Conservation (phyloP, 768 basidiomycete species). For the Symmetrospora coprosmae region DNA sequence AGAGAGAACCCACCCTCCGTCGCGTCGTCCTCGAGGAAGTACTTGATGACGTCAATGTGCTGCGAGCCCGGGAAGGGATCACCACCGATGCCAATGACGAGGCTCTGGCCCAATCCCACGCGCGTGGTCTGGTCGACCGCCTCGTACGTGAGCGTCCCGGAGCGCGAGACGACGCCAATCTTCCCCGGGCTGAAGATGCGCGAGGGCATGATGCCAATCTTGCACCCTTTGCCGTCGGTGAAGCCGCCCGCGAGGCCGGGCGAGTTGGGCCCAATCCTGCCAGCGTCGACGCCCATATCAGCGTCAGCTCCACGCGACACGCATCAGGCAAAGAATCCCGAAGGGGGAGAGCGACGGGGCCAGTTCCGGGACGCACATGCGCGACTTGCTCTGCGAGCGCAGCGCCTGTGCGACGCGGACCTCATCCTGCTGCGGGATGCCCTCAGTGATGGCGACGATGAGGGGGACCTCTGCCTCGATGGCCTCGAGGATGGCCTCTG, state of each 20-base stretch:
- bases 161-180: slow-evolving; percentile 89
- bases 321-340: no score
- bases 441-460: slow-evolving; percentile 97
- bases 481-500: slow-evolving; percentile 94
- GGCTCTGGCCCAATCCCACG: slow-evolving; percentile 87
- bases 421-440: slow-evolving; percentile 94
- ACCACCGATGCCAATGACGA: slow-evolving; percentile 94
- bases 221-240: slow-evolving; percentile 53
- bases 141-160: slow-evolving; percentile 93
- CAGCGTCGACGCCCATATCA: no score
- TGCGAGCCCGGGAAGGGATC: slow-evolving; percentile 94
- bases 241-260: slow-evolving; percentile 95
- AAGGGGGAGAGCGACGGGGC: no score
- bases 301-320: no score
- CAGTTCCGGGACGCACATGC: no score
- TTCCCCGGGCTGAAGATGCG: slow-evolving; percentile 94
- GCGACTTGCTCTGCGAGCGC: slow-evolving; percentile 80
- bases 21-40: slow-evolving; percentile 84
- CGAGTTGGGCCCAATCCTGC: slow-evolving; percentile 98
- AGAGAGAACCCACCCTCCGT: slow-evolving; percentile 56
- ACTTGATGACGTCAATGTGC: slow-evolving; percentile 86
- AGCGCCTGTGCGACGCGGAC: slow-evolving; percentile 87
- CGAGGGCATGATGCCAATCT: slow-evolving; percentile 94
- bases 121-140: slow-evolving; percentile 89
- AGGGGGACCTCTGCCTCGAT: slow-evolving; percentile 95